Evolutionary conservation across 352 stramenopile genomes (phyloP), one percentile per base, ranked within the genome.

Genomic region (Phytophthora chlamydospora): DNA sequence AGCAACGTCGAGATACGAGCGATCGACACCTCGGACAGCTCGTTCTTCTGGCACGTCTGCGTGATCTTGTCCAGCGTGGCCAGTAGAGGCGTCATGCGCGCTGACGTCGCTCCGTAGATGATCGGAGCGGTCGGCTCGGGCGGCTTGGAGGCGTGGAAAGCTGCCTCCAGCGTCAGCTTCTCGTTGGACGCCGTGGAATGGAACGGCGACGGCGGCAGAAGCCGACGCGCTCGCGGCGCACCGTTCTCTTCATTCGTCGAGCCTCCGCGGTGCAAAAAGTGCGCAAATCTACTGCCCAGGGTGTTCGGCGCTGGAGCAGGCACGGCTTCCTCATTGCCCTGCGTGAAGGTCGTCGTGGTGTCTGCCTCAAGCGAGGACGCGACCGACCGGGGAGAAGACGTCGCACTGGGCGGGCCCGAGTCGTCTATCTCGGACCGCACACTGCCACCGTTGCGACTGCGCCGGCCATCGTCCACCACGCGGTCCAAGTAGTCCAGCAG

Each of bases 1-100:
- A 91, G 38, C 55, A 91, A 39, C n/a, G 81, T 89, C 27, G 78
- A 80, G 49, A 91, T 80, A 12, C 78, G 78, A 2, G 82, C 76
- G 56, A 89, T 88, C 19, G 78, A 65, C 13, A 89, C 73, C 41
- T 91, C 82, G 1, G 56, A 84, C 36, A 91, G 62, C 46, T 91
- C 82, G 24, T 77, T 66, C 47, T 81, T 69, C 34, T 87, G 72
- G 33, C 78, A 90, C 11, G 73, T 80, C 16, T 84, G 71, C 10
- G 62, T 52, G 39, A 91, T 71, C 47, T 88, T 75, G 38, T 81
- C 69, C 17, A 91, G 33, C 9, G 62, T 73, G 0, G 68, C 39
- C 17, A 91, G 39, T 21, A 90, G 31, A 19, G 61, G 64, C n/a
- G 57, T 68, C 62, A 88, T 79, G 17, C 75, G 80, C 27, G 76